Percentiles rank a stretch among this genome's conserved stretches.
Evolutionary conservation across 106 monocot genomes (phyloP).

Genomic region (Dioscorea dumetorum): DNA sequence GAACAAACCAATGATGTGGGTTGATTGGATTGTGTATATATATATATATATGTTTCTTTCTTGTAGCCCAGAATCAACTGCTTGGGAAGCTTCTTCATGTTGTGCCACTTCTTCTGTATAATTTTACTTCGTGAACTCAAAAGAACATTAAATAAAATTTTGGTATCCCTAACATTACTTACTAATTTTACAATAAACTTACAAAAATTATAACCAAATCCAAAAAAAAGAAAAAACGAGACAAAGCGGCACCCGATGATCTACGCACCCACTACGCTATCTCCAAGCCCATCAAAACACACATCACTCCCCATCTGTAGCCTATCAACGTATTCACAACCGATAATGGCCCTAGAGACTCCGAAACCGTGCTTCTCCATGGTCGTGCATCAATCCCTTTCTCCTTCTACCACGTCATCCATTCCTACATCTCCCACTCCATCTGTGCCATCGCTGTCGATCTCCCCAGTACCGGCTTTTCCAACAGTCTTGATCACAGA

Average conservation of each 20-base stretch:
- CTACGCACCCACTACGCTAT: slow-evolving; percentile 49
- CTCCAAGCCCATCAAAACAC: slow-evolving; percentile 57
- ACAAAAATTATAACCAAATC: too few species aligned
- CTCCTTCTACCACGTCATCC: slow-evolving; percentile 61
- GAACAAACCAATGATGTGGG: too few species aligned
- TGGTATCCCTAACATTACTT: too few species aligned
- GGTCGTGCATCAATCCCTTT: slow-evolving; percentile 67
- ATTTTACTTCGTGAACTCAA: too few species aligned
- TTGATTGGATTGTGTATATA: too few species aligned
- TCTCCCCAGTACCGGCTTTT: slow-evolving; percentile 75
- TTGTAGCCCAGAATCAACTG: too few species aligned
- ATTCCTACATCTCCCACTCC: slow-evolving; percentile 22
- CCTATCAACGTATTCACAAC: slow-evolving; percentile 42
- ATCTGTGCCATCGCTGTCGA: slow-evolving; percentile 60
- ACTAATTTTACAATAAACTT: too few species aligned
- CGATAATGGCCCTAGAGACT: slow-evolving; percentile 22
- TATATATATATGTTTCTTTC: too few species aligned
- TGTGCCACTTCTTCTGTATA: too few species aligned
- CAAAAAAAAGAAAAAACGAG: too few species aligned
- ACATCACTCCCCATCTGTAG: background rate
- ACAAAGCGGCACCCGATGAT: slow-evolving; percentile 9
- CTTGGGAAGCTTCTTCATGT: too few species aligned
- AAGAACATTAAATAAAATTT: too few species aligned
- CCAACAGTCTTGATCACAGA: slow-evolving; percentile 15
- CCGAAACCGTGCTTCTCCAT: slow-evolving; percentile 49